phyloP scores from a whole-genome alignment of 345 rosid species.

The Aquilaria malaccensis region DNA sequence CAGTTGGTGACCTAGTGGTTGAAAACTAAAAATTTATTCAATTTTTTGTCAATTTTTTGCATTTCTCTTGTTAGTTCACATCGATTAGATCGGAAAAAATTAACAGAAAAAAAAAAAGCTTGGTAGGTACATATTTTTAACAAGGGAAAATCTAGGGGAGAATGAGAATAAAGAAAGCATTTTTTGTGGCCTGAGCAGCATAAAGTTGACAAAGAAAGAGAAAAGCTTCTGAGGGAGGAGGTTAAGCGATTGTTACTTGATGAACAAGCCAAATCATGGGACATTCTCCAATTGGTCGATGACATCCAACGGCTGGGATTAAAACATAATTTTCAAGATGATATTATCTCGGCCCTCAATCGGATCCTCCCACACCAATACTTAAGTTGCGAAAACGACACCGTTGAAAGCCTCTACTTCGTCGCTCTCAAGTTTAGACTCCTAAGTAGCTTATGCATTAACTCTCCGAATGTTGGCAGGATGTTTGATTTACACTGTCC shows the following conservation, averaged over 20 bases:
- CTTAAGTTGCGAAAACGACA: not conserved
- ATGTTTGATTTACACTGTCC: too few relatives aligned
- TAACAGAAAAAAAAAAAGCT: too few relatives aligned
- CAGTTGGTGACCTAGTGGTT: too few relatives aligned
- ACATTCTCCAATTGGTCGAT: slow-evolving; percentile 30
- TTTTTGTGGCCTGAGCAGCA: slow-evolving; percentile 7
- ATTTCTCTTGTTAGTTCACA: too few relatives aligned
- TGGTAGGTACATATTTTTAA: too few relatives aligned
- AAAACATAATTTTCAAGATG: slow-evolving; percentile 23
- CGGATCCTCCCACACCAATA: slow-evolving; percentile 1
- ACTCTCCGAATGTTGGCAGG: too few relatives aligned
- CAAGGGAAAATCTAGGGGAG: too few relatives aligned
- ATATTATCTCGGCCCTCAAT: slow-evolving; percentile 19
- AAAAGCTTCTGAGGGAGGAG: slow-evolving; percentile 20
- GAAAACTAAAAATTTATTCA: too few relatives aligned
- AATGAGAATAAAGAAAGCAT: too few relatives aligned
- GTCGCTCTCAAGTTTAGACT: slow-evolving; percentile 35
- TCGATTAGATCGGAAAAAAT: too few relatives aligned
- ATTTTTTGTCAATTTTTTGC: too few relatives aligned
- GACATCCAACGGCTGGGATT: slow-evolving; percentile 38
- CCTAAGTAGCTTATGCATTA: slow-evolving; percentile 1
- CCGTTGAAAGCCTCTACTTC: slow-evolving; percentile 14
- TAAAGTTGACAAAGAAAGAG: slow-evolving; percentile 4
- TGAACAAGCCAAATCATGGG: slow-evolving; percentile 8
- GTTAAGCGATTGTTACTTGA: slow-evolving; percentile 15